Base-by-base conservation (phyloP, 1,284 basidiomycete species). In the Moesziomyces sp. region DNA sequence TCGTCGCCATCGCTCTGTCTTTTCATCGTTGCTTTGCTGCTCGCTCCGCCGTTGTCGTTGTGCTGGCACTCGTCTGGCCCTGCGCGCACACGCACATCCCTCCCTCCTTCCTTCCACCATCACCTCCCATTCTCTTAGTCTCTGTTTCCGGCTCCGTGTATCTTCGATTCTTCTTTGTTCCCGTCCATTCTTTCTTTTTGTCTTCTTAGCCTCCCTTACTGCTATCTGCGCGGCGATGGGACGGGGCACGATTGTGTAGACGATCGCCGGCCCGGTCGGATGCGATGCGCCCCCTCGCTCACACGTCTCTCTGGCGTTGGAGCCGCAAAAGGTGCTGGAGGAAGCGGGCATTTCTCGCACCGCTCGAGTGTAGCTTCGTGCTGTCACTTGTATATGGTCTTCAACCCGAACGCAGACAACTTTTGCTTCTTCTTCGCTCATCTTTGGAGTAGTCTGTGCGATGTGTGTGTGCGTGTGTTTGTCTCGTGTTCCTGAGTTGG, bases 241-340 rank as follows among this genome's bases (percentile, higher is more conserved):
- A 14, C 11, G 38, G 18, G 13, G 38, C 16, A 6, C 38, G 16
- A 40, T 40, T 52, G 66, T 52, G 66, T 69, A 48, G 66, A 69
- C 56, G 59, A 63, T 69, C 66, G 66, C 59, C 56, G 66, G 66
- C 40, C 40, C 66, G 66, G 59, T 69, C 66, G 52, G 55, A 16
- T 40, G 38, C 38, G 62, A 52, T 52, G 58, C 60, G 59, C 30
- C 30, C 30, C 13, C 30, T 34, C 13, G 30, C 30, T 13, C 54
- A 49, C 54, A 49, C 57, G 52, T 63, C 51, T 45, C 52, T 53
- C 45, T 60, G 46, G 56, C 23, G 16, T 42, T 38, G 11, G 45
- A 35, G 46, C 46, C 46, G 28, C 18, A 47, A 52, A 52, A 56
- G 56, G 60, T 56, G 56, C 48, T 59, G 49, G 52, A 59, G 60